A percentile compares a stretch with the other conserved stretches of the same genome.
Conservation (phyloP, 2,329 filamentous ascomycete species). For the Capronia americana region DNA sequence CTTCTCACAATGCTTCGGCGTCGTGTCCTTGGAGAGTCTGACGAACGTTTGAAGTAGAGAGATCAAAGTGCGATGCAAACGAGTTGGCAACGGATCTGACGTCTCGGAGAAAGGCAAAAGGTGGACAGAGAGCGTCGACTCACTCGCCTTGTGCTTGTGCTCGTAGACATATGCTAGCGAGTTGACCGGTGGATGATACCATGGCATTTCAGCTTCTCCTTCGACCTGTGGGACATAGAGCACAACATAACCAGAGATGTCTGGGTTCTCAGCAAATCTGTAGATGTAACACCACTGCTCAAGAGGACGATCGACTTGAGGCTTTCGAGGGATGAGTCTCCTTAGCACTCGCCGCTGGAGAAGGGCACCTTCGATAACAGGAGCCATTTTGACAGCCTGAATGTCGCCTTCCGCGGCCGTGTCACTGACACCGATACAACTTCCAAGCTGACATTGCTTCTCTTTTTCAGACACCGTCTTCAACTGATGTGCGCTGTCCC, state of each 20-base stretch:
- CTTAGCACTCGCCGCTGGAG: constrained; percentile 73
- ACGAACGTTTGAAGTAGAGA: constrained; percentile 48
- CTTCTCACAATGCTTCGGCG: background rate
- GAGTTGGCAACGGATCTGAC: constrained; percentile 46
- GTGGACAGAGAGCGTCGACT: constrained; percentile 55
- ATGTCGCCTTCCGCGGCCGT: background rate
- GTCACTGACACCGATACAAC: background rate
- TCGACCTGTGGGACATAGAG: constrained; percentile 78
- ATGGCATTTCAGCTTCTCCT: constrained; percentile 71
- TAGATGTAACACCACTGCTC: constrained; percentile 85
- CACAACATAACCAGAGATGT: constrained; percentile 56
- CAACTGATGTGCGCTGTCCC: constrained; percentile 55
- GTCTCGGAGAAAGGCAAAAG: constrained; percentile 55
- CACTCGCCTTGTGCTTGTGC: constrained; percentile 41
- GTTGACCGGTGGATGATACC: constrained; percentile 82
- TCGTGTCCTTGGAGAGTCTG: constrained; percentile 42
- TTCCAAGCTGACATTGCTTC: constrained; percentile 25
- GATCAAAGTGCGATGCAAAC: constrained; percentile 49
- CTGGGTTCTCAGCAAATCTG: constrained; percentile 23
- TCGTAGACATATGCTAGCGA: constrained; percentile 72
- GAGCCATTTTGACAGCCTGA: constrained; percentile 26
- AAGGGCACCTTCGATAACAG: constrained; percentile 42
- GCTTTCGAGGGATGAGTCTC: constrained; percentile 81
- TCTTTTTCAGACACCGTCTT: constrained; percentile 46
- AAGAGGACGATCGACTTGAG: constrained; percentile 73